Conservation (phyloP, 768 basidiomycete species). For the Termitomyces sp. region DNA sequence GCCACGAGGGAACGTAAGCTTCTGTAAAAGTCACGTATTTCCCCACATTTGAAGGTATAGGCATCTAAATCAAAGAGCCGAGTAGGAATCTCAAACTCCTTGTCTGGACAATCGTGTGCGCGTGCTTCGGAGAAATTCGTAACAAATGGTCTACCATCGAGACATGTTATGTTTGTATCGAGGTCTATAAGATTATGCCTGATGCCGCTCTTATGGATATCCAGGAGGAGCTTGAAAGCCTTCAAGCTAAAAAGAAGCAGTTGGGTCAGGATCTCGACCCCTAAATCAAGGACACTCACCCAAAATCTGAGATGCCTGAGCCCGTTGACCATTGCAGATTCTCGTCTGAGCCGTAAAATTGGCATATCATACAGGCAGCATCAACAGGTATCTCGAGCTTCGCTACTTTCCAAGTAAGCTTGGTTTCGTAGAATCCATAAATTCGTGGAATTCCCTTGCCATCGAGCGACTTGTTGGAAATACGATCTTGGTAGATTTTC, state of each 20-base stretch:
- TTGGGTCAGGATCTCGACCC: neutral
- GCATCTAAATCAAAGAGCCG: neutral
- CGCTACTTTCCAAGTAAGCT: neutral
- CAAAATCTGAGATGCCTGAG: neutral
- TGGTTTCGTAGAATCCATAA: neutral
- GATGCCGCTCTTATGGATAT: neutral
- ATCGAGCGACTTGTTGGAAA: neutral
- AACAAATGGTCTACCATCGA: neutral
- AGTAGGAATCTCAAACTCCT: neutral
- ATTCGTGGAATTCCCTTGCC: neutral
- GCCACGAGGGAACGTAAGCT: neutral
- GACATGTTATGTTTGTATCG: neutral
- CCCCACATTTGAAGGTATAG: neutral
- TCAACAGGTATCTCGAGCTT: neutral
- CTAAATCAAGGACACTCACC: neutral
- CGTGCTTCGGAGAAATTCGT: neutral
- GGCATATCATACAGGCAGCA: neutral
- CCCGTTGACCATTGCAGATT: neutral
- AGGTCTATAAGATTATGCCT: neutral
- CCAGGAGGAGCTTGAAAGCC: neutral
- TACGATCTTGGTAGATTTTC: too few species aligned
- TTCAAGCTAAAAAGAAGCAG: neutral
- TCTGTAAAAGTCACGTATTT: neutral
- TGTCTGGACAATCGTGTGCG: neutral
- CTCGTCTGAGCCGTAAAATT: neutral